Evolutionary conservation across 805 yeast genomes (phyloP), one percentile per base, ranked within the genome.

Genomic region (Candida easanensis): DNA sequence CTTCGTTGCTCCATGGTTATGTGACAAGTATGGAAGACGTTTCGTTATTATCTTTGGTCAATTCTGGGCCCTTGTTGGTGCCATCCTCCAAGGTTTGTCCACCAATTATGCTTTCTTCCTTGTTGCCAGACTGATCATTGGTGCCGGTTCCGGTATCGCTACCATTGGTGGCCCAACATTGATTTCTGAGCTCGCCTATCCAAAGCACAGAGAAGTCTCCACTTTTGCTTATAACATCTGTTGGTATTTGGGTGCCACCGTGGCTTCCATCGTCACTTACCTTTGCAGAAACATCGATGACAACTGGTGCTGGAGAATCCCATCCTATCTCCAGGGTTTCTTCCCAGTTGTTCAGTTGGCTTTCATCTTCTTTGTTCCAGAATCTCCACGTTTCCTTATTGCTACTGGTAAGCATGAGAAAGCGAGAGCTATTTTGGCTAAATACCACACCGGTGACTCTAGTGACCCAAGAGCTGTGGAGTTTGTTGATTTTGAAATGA

Each of bases 281-380:
- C n/a, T n/a, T n/a, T n/a, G n/a, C n/a, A 57, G 59, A 44, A 47
- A 48, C 38, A 33, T 56, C 21, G 34, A 36, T 15, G 36, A 52
- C 33, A 53, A 61, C 17, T 69, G 70, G 66, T 62, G 71, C 17
- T 78, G 82, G 82, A 73, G 77, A 60, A 63, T 77, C 42, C 83
- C 83, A 28, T 65, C 78, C 6, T 66, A 66, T 38, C 45, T 78
- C 32, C 83, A 79, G 60, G 76, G 71, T 32, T 53, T 65, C n/a
- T 61, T 73, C 48, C 80, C 83, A 3, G 16, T 69, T 3, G 15
- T 71, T 19, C 79, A 74, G 53, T 20, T 65, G 8, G 2, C 48
- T 3, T 54, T 67, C 20, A 46, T 70, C 37, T 69, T 47, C 27
- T 68, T 65, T 10, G 63, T 72, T 41, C 80, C 81, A 19, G 79